Conservation (phyloP, 1,139 yeast species). For the Saccharomycopsis hybrid region DNA sequence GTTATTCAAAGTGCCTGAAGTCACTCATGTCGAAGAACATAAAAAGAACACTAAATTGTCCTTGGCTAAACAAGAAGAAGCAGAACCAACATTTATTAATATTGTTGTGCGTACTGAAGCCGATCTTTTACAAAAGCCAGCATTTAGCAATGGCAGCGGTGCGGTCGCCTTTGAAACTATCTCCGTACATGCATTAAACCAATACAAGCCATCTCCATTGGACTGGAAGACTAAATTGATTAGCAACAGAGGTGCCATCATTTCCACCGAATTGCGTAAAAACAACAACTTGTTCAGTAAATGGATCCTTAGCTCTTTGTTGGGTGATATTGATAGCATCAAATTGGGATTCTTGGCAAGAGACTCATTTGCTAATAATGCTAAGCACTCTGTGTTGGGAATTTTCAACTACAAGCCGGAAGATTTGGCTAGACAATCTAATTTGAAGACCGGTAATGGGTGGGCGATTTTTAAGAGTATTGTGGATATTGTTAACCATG, state of each 20-base stretch:
- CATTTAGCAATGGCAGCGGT: slow-evolving; percentile 28
- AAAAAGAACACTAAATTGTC: slow-evolving; percentile 14
- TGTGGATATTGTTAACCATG: slow-evolving; percentile 45
- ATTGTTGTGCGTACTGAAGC: slow-evolving; percentile 50
- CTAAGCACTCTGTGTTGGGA: slow-evolving; percentile 51
- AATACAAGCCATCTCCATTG: slow-evolving; percentile 42
- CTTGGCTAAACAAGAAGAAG: slow-evolving; percentile 30
- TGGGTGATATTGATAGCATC: slow-evolving; percentile 47
- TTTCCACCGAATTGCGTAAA: slow-evolving; percentile 60
- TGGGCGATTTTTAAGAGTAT: slow-evolving; percentile 65
- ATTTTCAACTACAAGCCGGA: slow-evolving; percentile 48
- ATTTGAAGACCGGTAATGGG: slow-evolving; percentile 47
- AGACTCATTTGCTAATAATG: slow-evolving; percentile 44
- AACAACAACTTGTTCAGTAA: slow-evolving; percentile 55
- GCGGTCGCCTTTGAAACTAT: slow-evolving; percentile 25
- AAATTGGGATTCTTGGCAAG: slow-evolving; percentile 60
- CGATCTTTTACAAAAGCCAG: slow-evolving; percentile 37
- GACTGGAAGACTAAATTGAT: slow-evolving; percentile 57
- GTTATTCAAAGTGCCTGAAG: slow-evolving; percentile 37
- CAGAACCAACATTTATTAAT: slow-evolving; percentile 33
- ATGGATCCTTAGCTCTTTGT: slow-evolving; percentile 54
- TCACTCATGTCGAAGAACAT: slow-evolving; percentile 14
- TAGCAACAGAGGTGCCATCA: slow-evolving; percentile 58
- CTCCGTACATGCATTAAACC: slow-evolving; percentile 53
- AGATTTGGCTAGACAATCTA: slow-evolving; percentile 50